Evolutionary conservation across 2,329 filamentous ascomycete species (phyloP), one percentile per base, ranked within the genome.

Genomic region (Pseudogymnoascus sp.): DNA sequence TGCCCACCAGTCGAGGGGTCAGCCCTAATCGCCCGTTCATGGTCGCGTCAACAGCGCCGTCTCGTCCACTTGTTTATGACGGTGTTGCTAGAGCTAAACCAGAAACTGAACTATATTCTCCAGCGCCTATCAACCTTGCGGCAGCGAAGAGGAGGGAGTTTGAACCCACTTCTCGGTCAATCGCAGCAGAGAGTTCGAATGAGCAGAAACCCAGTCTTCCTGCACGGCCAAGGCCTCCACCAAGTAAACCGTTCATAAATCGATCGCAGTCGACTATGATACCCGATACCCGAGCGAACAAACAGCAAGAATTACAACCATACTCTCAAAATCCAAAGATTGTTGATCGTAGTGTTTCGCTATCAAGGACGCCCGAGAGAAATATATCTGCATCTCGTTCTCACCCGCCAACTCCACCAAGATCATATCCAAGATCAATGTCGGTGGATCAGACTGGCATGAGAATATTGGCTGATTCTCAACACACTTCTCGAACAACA

Each of bases 341-440:
- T 23, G 62, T 57, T 45, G 61, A 64, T 21, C 19, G 62, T 7
- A 25, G 57, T 10, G 62, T 60, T 31, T 48, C 64, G 21, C 68
- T 66, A 57, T 63, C 67, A n/a, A 71, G 71, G 8, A 71, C 72
- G n/a, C 75, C 76, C 31, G 80, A 82, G 68, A 74, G 80, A 62
- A 76, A 79, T 10, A 73, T 78, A 10, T 81, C 80, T 5, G 80
- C 77, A 3, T 80, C 81, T 11, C 78, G 76, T 1, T 70, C 75
- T n/a, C 77, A 80, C 62, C 72, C 75, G 19, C 79, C 79, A 25
- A 75, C 78, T 3, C 77, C 78, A 11, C 70, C 77, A 25, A 75
- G 79, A 37, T 73, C 75, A 37, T 79, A 82, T 68, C 77, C 75
- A 63, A 77, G 80, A 66, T 80, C 81, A 34, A 79, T 80, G 75